Evolutionary conservation across 176 grass and related monocot species (phyloP).

Genomic region (Oryza meyeriana): DNA sequence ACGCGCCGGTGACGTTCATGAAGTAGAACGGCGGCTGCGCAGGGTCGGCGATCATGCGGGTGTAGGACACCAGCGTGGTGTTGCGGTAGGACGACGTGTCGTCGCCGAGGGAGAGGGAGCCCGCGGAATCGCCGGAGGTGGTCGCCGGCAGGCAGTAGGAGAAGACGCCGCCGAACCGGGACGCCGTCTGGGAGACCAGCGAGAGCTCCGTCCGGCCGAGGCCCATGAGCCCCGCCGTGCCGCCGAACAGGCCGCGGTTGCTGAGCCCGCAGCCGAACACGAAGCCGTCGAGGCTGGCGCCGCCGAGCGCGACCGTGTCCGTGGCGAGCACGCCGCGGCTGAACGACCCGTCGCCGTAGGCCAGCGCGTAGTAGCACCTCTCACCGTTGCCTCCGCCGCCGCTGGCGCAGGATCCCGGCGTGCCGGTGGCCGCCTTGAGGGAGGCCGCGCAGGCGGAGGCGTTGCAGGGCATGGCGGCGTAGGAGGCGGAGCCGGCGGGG

Average conservation of each 20-base stretch:
- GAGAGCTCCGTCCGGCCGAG: conserved; percentile 67
- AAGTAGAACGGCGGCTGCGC: conserved; percentile 81
- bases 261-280: conserved; percentile 82
- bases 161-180: conserved; percentile 60
- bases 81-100: conserved; percentile 48
- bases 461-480: conserved; percentile 66
- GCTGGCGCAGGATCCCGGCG: conserved; percentile 48
- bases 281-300: conserved; percentile 49
- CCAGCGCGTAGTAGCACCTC: conserved; percentile 68
- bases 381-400: not conserved
- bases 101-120: conserved; percentile 66
- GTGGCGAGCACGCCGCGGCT: conserved; percentile 72
- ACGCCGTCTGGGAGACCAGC: conserved; percentile 50
- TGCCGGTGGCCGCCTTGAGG: conserved; percentile 69
- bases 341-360: conserved; percentile 90
- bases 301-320: conserved; percentile 66
- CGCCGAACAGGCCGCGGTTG: conserved; percentile 73
- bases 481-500: conserved; percentile 63
- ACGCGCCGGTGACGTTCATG: conserved; percentile 69
- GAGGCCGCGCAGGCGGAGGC: conserved; percentile 62
- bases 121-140: conserved; percentile 16
- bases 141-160: conserved; percentile 69
- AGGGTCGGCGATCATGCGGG: conserved; percentile 76
- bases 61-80: conserved; percentile 56
- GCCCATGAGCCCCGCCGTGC: conserved; percentile 68